These are phyloP conservation scores for Tylopilus intermedius DNA, from an alignment of 768 basidiomycete species.

Conservation along the genomic window DNA sequence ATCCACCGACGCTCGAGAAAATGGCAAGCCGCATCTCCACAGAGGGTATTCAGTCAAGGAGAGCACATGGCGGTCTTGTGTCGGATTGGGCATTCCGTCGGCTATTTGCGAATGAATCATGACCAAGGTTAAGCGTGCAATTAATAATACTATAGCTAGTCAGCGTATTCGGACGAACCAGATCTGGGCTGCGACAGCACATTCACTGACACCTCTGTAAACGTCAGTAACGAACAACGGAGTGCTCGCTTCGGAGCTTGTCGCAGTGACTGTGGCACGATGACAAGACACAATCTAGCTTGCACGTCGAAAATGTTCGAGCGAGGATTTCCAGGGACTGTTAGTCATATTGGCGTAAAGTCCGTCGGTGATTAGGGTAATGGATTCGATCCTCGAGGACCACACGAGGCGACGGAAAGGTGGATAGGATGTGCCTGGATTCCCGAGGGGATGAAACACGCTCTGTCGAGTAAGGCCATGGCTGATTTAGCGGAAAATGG, in stretches of 20 bases:
- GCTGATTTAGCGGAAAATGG: slow-evolving; percentile 1
- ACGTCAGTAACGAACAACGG: background rate
- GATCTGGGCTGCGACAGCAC: background rate
- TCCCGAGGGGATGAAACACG: background rate
- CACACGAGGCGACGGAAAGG: slow-evolving; percentile 17
- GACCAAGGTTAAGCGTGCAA: slow-evolving; percentile 1
- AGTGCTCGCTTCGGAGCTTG: background rate
- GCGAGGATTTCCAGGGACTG: background rate
- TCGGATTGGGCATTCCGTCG: slow-evolving; percentile 3
- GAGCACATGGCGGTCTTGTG: background rate
- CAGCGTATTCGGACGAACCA: background rate
- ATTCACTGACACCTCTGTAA: background rate
- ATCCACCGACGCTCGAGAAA: background rate
- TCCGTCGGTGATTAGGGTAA: slow-evolving; percentile 10
- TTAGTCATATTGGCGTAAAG: slow-evolving; percentile 17
- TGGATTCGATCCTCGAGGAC: slow-evolving; percentile 21
- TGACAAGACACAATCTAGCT: background rate
- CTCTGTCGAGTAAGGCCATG: background rate
- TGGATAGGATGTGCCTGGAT: slow-evolving; percentile 1
- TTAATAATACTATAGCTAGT: background rate
- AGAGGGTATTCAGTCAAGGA: slow-evolving; percentile 2
- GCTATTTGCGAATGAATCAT: background rate
- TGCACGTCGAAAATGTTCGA: background rate
- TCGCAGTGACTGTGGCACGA: background rate
- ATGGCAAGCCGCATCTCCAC: background rate